Percentiles rank a stretch among this genome's conserved stretches.
Conservation (phyloP, 73 alveolate genomes). For the Paramecium pentaurelia region DNA sequence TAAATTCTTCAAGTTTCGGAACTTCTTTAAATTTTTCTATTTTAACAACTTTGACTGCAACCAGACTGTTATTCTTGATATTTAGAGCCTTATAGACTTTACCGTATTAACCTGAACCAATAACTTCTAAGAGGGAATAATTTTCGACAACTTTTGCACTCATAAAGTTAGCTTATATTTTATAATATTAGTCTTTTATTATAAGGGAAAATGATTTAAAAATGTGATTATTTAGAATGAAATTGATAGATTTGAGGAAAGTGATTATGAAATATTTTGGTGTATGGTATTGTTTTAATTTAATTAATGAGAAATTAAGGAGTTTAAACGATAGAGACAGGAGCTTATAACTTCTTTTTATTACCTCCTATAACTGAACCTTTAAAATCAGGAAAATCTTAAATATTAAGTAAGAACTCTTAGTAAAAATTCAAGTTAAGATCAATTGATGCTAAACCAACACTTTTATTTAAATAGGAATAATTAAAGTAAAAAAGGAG, state of each 20-base stretch:
- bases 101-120: constrained; percentile 58
- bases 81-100: constrained; percentile 55
- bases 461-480: background rate
- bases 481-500: background rate
- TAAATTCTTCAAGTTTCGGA: constrained; percentile 56
- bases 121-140: constrained; percentile 43
- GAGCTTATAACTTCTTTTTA: background rate
- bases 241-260: background rate
- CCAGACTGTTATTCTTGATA: constrained; percentile 36
- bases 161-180: background rate
- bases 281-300: background rate
- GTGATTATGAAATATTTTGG: background rate
- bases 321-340: background rate
- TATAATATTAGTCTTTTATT: background rate
- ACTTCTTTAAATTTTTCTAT: constrained; percentile 59
- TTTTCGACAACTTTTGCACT: constrained; percentile 47
- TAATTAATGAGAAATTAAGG: background rate
- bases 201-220: background rate
- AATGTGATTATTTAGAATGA: background rate
- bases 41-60: constrained; percentile 54
- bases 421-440: background rate
- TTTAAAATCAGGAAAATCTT: background rate
- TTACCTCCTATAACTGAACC: background rate
- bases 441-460: background rate
- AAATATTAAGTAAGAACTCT: background rate